Conservation (phyloP, 2,329 filamentous ascomycete species). For the Neofusicoccum laricinum region DNA sequence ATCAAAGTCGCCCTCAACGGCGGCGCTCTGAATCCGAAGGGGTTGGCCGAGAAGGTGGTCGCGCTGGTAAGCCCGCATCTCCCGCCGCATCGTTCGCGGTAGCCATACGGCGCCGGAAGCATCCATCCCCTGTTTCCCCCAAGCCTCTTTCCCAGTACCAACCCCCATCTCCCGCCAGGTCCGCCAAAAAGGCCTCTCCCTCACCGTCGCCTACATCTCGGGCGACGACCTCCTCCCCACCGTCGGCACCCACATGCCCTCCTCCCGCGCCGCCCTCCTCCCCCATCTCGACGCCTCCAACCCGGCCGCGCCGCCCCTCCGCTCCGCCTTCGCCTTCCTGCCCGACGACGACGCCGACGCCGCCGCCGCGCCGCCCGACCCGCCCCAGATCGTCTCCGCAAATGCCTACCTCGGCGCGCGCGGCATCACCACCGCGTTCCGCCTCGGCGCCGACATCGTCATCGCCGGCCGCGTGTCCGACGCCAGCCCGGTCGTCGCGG, state of each 20-base stretch:
- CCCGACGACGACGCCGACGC: conserved; percentile 25
- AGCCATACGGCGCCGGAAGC: too few species aligned
- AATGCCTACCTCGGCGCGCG: conserved; percentile 54
- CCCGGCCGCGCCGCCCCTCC: conserved; percentile 31
- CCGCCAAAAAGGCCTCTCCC: conserved; percentile 30
- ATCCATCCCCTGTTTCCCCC: too few species aligned
- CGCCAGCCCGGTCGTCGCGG: conserved; percentile 49
- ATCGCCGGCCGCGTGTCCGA: conserved; percentile 34
- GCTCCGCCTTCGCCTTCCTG: conserved; percentile 39
- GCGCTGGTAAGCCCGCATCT: conserved; percentile 29
- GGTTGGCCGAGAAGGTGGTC: conserved; percentile 47
- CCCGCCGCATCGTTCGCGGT: too few species aligned
- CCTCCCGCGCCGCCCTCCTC: conserved; percentile 32
- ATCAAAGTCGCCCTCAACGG: conserved; percentile 59
- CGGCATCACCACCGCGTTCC: conserved; percentile 30
- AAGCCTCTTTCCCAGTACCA: too few species aligned
- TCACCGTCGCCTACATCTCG: conserved; percentile 45
- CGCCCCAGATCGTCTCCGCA: background rate
- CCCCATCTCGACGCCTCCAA: conserved; percentile 46
- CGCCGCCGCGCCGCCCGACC: too few species aligned
- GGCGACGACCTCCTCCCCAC: conserved; percentile 45
- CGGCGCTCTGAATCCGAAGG: conserved; percentile 54
- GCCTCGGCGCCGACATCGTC: conserved; percentile 34
- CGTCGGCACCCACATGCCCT: conserved; percentile 28
- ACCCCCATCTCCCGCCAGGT: too few species aligned